Evolutionary conservation across 2,329 filamentous ascomycete species (phyloP).

Genomic region (Sclerotinia spermophila): DNA sequence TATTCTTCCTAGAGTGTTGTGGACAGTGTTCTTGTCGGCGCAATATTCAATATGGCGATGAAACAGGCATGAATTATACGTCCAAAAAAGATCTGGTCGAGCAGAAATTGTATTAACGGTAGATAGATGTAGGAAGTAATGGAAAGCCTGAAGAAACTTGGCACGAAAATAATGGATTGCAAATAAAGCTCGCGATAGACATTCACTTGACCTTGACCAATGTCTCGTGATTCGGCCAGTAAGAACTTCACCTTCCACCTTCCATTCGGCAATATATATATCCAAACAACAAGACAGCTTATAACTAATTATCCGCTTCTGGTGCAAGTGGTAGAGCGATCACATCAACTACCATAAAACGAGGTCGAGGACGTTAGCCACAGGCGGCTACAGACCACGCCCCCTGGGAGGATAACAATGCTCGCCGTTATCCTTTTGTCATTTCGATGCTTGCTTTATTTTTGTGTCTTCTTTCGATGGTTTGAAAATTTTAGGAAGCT

Average conservation of each 20-base stretch:
- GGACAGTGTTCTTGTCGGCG: too few relatives aligned
- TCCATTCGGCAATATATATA: not conserved
- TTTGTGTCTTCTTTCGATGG: not conserved
- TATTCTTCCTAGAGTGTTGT: too few relatives aligned
- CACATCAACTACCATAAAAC: not conserved
- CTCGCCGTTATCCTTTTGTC: not conserved
- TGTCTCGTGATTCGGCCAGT: not conserved
- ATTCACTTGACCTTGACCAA: not conserved
- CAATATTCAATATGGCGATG: not conserved
- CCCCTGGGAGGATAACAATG: not conserved
- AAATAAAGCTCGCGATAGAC: not conserved
- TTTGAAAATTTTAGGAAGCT: not conserved
- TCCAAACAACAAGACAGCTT: not conserved
- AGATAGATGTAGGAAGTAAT: not conserved
- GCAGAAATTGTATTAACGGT: not conserved
- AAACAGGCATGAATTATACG: not conserved
- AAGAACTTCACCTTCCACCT: not conserved
- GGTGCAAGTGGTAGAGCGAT: not conserved
- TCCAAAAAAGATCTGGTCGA: not conserved
- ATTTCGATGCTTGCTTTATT: not conserved
- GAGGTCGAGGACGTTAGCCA: not conserved
- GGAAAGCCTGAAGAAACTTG: not conserved
- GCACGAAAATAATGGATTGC: too few relatives aligned
- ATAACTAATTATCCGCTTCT: not conserved
- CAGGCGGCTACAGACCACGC: not conserved